Evolutionary conservation across 352 stramenopile species (phyloP).

Genomic region (Pythium coloratum): DNA sequence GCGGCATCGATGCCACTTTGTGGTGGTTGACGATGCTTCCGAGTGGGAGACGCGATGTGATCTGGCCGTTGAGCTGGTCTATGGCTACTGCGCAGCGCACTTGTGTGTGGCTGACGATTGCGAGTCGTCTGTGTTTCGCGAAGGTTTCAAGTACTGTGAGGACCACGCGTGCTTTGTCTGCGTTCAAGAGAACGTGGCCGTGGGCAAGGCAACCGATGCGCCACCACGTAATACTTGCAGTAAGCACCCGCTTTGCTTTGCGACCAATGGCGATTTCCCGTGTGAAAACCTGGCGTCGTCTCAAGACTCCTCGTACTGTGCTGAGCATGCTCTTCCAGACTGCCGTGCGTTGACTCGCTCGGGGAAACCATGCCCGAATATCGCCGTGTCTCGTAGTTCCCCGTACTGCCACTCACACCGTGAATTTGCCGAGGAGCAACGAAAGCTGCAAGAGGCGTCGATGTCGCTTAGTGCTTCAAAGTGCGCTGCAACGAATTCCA

Average conservation of each 20-base stretch:
- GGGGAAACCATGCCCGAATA: slow-evolving; percentile 34
- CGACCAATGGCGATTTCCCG: slow-evolving; percentile 23
- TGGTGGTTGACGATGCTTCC: not conserved
- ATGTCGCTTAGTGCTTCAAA: not conserved
- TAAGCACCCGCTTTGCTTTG: slow-evolving; percentile 54
- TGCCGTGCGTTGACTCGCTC: slow-evolving; percentile 33
- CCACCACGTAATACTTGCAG: slow-evolving; percentile 60
- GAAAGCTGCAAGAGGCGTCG: not conserved
- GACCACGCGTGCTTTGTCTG: slow-evolving; percentile 68
- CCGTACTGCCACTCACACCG: slow-evolving; percentile 13
- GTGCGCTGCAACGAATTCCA: slow-evolving; percentile 33
- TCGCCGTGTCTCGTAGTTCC: slow-evolving; percentile 29
- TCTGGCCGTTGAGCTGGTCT: slow-evolving; percentile 27
- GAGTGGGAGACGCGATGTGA: slow-evolving; percentile 29
- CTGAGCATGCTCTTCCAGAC: slow-evolving; percentile 21
- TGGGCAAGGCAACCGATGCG: slow-evolving; percentile 31
- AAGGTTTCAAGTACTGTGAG: slow-evolving; percentile 42
- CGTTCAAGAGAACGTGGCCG: slow-evolving; percentile 16
- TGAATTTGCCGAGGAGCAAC: not conserved
- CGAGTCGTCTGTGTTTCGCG: slow-evolving; percentile 33
- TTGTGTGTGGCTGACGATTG: slow-evolving; percentile 26
- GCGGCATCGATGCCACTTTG: slow-evolving; percentile 30
- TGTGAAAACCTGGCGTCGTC: slow-evolving; percentile 42
- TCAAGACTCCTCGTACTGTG: slow-evolving; percentile 42
- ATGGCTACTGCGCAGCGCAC: slow-evolving; percentile 17